These are phyloP conservation scores for Lolium perenne DNA, from an alignment of 176 grass and related monocot species.

Conservation along the genomic window DNA sequence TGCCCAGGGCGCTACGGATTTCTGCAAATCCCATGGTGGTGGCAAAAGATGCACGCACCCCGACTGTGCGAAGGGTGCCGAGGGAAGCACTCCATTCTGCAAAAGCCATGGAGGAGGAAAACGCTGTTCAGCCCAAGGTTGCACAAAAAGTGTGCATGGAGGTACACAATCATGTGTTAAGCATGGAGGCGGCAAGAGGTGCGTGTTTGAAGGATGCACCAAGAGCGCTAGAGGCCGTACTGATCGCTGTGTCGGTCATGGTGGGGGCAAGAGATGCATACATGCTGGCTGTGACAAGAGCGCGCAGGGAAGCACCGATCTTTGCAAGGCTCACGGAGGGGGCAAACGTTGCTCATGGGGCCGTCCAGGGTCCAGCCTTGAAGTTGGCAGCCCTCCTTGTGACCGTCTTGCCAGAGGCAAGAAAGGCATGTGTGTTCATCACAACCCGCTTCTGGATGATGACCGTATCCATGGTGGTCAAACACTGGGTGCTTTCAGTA, in stretches of 20 bases:
- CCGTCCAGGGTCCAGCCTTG: constrained; percentile 47
- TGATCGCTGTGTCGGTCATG: constrained; percentile 75
- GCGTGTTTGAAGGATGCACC: constrained; percentile 61
- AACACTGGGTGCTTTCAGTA: constrained; percentile 40
- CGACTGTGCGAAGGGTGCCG: constrained; percentile 69
- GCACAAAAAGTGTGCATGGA: constrained; percentile 82
- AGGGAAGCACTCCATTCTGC: constrained; percentile 87
- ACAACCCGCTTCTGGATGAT: constrained; percentile 59
- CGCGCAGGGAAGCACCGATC: constrained; percentile 86
- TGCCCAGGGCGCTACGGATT: constrained; percentile 77
- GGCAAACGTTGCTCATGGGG: constrained; percentile 80
- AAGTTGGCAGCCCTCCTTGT: constrained; percentile 48
- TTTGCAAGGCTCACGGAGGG: constrained; percentile 82
- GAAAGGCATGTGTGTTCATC: constrained; percentile 58
- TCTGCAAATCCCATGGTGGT: constrained; percentile 86
- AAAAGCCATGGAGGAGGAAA: constrained; percentile 91
- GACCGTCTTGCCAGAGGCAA: constrained; percentile 72
- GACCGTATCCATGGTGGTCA: constrained; percentile 59
- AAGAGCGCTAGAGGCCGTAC: constrained; percentile 81
- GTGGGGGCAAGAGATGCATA: constrained; percentile 85
- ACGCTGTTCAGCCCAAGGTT: constrained; percentile 64
- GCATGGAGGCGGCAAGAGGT: constrained; percentile 92
- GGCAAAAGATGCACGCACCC: constrained; percentile 76
- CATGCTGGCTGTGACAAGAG: constrained; percentile 64
- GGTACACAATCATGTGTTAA: constrained; percentile 79